These are phyloP conservation scores for Aspergillus olivimuriae DNA, from an alignment of 495 filamentous ascomycete genomes.

Conservation along the genomic window DNA sequence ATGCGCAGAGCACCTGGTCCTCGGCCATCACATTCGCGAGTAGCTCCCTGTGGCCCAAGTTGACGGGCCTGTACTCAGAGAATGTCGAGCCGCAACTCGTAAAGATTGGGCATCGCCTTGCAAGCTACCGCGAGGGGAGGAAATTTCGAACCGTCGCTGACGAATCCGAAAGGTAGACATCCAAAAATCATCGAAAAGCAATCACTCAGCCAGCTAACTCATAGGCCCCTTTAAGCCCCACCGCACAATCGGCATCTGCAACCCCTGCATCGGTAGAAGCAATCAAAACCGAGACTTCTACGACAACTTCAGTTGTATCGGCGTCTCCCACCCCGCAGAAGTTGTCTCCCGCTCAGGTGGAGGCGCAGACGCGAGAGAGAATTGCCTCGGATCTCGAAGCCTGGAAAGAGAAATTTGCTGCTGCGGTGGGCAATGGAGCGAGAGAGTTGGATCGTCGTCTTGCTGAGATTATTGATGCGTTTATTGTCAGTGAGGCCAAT, in stretches of 20 bases:
- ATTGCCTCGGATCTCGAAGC: constrained; percentile 69
- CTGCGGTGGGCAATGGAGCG: constrained; percentile 72
- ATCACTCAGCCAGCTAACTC: constrained; percentile 11
- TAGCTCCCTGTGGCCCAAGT: constrained; percentile 68
- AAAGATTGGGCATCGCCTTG: constrained; percentile 84
- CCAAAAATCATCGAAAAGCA: background rate
- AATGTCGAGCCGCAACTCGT: constrained; percentile 94
- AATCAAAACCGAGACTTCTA: constrained; percentile 13
- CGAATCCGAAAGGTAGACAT: constrained; percentile 44
- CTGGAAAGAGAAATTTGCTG: constrained; percentile 83
- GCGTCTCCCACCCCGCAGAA: constrained; percentile 19
- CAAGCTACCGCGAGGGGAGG: constrained; percentile 68
- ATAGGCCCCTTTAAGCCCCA: constrained; percentile 18
- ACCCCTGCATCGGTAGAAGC: constrained; percentile 15
- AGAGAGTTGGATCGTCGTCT: constrained; percentile 62
- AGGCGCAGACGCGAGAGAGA: constrained; percentile 53
- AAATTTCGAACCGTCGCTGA: constrained; percentile 53
- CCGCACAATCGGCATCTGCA: constrained; percentile 22
- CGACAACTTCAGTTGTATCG: constrained; percentile 19
- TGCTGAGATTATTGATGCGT: constrained; percentile 70
- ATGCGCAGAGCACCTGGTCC: constrained; percentile 61
- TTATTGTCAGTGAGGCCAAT: constrained; percentile 58
- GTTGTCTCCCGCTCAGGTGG: constrained; percentile 34
- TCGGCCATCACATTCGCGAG: constrained; percentile 62
- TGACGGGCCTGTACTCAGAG: constrained; percentile 74